Evolutionary conservation across 768 basidiomycete species (phyloP), one percentile per base, ranked within the genome.

Genomic region (Nidula microcarpa): DNA sequence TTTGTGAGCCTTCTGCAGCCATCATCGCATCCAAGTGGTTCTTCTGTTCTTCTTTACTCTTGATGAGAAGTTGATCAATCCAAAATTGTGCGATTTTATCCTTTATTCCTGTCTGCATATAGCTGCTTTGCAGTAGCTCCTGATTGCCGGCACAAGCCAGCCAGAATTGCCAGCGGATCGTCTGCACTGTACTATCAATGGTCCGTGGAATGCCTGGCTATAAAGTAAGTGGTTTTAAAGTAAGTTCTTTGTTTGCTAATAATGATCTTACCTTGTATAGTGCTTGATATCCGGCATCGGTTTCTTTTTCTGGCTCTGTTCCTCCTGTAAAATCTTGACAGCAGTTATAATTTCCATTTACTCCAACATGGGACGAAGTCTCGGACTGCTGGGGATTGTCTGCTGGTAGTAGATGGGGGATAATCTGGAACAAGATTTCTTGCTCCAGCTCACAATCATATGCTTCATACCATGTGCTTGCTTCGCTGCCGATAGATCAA

Each of bases 351-450:
- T 65, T 66, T 13, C 52, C 56, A 8, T 61, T 55, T 1, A 56
- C 49, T 6, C 70, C 69, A 30, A 53, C 52, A 53, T 67, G 59
- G 0, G 64, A 68, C 9, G 63, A 52, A 0, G 53, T 33, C 47
- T 70, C 68, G 1, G 69, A 52, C 53, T 70, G 70, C 52, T 68
- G 65, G 0, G 69, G 69, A 51, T 71, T 71, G 50, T 71, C 70
- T 1, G 62, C 70, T 0, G 70, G 60, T 13, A 68, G 49, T n/a
- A 59, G 18, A 41, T 67, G 65, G 0, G 57, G 39, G 50, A 54
- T 48, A n/a, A 68, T 53, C 16, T 62, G 60, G 43, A 65, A 67
- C 0, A 66, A 6, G 7, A 68, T 67, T 11, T 64, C 60, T 18
- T 60, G 41, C 18, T 60, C 55, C 7, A 63, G 54, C 37, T 58